Base-by-base conservation (phyloP, 352 stramenopile genomes). In the Aphanomyces cochlioides region DNA sequence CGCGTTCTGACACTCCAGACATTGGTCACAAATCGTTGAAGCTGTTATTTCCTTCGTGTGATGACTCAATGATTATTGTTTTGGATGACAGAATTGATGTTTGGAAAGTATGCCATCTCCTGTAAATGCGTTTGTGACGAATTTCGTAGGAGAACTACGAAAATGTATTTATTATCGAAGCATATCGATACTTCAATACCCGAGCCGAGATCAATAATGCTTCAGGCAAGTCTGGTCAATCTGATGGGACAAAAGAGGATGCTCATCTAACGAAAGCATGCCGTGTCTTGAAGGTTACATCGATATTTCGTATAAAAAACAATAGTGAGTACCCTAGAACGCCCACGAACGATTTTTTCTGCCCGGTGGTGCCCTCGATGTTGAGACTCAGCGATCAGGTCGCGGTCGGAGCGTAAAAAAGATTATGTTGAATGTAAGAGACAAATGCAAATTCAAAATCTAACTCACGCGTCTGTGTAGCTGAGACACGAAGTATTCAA, bases 21-120 rank as follows among this genome's bases (percentile, higher is more conserved):
- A 92, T 95, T 83, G 74, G 80, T 38, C 87, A 95, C 78, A 95
- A 95, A 73, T 92, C 85, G 21, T 78, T 95, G 47, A 95, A 95
- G 54, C 73, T 95, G 36, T 78, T 95, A 34, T 95, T 95, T 56
- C 87, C 87, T 17, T 93, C 85, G 28, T 90, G 85, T 41, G 85
- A 95, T 39, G 87, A 95, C 77, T 90, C 83, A 28, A 95, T 95
- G 87, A 95, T 95, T 45, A 74, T 95, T 39, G 80, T 95, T 56
- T 69, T 95, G 34, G 87, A 95, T 53, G 87, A 95, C 73, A 82
- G 87, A 21, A 87, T 93, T 64, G 87, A 95, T 56, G 87, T 95
- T 17, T 95, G 87, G 87, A 95, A 92, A 67, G 77, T 83, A 69
- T 17, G 56, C n/a, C 28, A 28, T 28, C 28, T 2, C 28, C 19